Conservation (phyloP, 1,284 basidiomycete genomes). For the Ceratobasidium sp. region DNA sequence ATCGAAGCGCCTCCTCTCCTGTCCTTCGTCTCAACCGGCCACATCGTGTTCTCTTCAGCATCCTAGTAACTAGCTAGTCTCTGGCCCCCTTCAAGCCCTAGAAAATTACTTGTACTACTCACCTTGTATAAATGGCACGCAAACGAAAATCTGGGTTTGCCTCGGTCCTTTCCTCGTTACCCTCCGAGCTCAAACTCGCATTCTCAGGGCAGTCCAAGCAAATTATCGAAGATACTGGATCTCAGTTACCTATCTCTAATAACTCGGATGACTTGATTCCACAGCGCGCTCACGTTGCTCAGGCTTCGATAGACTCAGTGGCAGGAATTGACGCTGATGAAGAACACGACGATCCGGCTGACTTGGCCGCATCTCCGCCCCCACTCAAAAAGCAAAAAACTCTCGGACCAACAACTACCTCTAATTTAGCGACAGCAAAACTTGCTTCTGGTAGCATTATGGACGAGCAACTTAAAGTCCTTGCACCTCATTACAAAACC, state of each 20-base stretch:
- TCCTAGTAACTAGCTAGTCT: not conserved
- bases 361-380: not conserved
- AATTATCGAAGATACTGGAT: not conserved
- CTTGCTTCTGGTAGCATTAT: not conserved
- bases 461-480: not conserved
- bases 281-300: conserved; percentile 25
- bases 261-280: conserved; percentile 16
- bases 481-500: conserved; percentile 29
- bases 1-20: not conserved
- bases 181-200: conserved; percentile 25
- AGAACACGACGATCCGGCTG: not conserved
- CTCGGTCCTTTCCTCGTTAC: conserved; percentile 34
- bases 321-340: not conserved
- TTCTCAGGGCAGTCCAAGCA: conserved; percentile 3
- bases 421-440: not conserved
- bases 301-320: not conserved
- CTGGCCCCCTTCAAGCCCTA: not conserved
- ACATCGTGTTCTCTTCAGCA: not conserved
- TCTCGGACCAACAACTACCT: too few species aligned
- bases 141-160: conserved; percentile 41
- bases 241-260: not conserved
- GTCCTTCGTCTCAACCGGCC: not conserved
- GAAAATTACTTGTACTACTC: too few species aligned
- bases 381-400: conserved; percentile 37
- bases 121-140: conserved; percentile 6